Evolutionary conservation across 306 rosid genomes (phyloP).

Genomic region (Lotus japonicus): DNA sequence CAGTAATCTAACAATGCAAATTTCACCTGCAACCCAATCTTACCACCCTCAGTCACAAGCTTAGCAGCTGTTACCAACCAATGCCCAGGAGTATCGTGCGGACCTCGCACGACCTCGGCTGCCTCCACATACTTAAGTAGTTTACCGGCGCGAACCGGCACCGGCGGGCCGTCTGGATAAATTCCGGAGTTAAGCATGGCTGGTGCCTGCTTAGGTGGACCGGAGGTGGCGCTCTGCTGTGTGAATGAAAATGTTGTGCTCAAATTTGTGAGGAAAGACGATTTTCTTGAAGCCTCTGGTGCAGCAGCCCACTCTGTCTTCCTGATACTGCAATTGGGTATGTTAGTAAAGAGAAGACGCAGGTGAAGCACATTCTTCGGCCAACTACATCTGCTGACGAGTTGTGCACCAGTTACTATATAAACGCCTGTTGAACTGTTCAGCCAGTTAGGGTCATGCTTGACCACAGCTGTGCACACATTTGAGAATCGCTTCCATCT

Average conservation of each 20-base stretch:
- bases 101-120: constrained; percentile 80
- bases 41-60: constrained; percentile 68
- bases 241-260: constrained; percentile 93
- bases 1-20: constrained; percentile 82
- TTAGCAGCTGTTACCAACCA: constrained; percentile 92
- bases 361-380: constrained; percentile 83
- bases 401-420: constrained; percentile 88
- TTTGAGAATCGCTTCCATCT: constrained; percentile 88
- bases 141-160: constrained; percentile 50
- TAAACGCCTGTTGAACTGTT: constrained; percentile 60
- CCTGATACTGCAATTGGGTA: constrained; percentile 66
- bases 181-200: constrained; percentile 75
- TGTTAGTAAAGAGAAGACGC: constrained; percentile 61
- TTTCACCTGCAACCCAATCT: constrained; percentile 78
- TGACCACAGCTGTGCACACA: constrained; percentile 71
- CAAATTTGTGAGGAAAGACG: constrained; percentile 72
- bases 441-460: constrained; percentile 84
- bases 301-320: constrained; percentile 77
- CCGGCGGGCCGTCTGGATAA: constrained; percentile 85
- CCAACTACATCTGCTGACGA: constrained; percentile 77
- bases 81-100: constrained; percentile 89
- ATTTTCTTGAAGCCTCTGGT: constrained; percentile 67
- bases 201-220: constrained; percentile 61
- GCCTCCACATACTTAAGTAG: constrained; percentile 72
- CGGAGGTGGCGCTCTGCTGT: constrained; percentile 47